Base-by-base conservation (phyloP, 306 rosid genomes). In the Ormosia semicastrata region DNA sequence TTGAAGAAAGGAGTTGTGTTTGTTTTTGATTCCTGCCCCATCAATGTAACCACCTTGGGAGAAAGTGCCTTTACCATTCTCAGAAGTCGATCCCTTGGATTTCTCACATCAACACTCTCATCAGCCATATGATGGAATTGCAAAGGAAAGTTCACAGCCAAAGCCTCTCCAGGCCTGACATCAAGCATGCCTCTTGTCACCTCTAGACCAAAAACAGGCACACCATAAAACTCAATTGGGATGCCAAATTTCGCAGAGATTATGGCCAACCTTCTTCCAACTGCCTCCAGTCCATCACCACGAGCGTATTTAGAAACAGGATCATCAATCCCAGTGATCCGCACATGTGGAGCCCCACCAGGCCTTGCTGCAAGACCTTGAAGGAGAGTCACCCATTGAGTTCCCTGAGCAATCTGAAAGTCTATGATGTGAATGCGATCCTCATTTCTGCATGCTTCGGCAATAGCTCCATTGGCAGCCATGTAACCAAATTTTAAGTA, bases 391-490 rank as follows among this genome's bases (percentile, higher is more conserved):
- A 82, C 60, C 98, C 98, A 92, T 65, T 92, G 95, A 11, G 82
- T 79, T 43, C 98, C 98, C 77, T 89, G 93, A 83, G 87, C 88
- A 83, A 94, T 94, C 87, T 90, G 98, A 73, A 92, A 94, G 80
- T 94, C 97, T 81, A 94, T 75, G 37, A 94, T 94, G 89, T 94
- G 98, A 76, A 94, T 92, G n/a, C 39, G 84, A 33, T 94, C 92
- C 86, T 89, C 97, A 18, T 87, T 87, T 86, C 89, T 85, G 86
- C 95, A 94, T n/a, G 97, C 98, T 71, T 92, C 95, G 24, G 97
- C 97, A 73, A 94, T 94, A 29, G 97, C 97, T 6, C 97, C 97
- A 39, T 94, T 94, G 37, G 97, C 98, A 76, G 97, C 98, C 98
- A 94, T 92, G 89, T 92, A 94, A 82, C 97, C 97, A 29, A 94